Conservation (phyloP, 2,329 filamentous ascomycete genomes). For the Diaporthe longicolla region DNA sequence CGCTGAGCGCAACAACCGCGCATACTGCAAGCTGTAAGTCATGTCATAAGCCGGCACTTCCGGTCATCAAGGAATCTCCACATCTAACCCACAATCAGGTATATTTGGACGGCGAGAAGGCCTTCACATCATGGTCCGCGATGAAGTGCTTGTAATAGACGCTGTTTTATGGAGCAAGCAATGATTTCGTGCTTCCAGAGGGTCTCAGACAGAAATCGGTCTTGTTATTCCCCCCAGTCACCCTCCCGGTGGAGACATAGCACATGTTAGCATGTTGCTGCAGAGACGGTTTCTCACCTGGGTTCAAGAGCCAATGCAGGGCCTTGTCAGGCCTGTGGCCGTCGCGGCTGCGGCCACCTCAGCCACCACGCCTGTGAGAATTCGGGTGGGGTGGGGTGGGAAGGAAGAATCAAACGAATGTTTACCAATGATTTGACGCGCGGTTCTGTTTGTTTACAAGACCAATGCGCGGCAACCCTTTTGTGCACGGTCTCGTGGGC, state of each 20-base stretch:
- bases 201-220: conserved; percentile 1
- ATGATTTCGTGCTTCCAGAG: conserved; percentile 22
- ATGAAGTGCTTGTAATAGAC: background rate
- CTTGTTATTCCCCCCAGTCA: conserved; percentile 3
- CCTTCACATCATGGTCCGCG: conserved; percentile 39
- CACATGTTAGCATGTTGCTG: conserved; percentile 18
- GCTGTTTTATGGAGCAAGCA: conserved; percentile 3
- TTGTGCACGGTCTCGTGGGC: conserved; percentile 24
- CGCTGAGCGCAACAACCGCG: conserved; percentile 75
- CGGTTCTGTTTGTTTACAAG: conserved; percentile 29
- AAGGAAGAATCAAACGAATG: conserved; percentile 19
- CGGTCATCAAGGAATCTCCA: background rate
- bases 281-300: conserved; percentile 12
- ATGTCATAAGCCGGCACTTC: background rate
- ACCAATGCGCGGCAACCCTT: conserved; percentile 19
- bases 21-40: conserved; percentile 84
- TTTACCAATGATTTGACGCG: conserved; percentile 39
- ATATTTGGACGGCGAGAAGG: conserved; percentile 53
- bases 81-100: conserved; percentile 45
- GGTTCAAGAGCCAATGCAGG: conserved; percentile 21
- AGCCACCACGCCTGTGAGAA: conserved; percentile 28
- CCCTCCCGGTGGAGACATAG: background rate
- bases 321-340: conserved; percentile 21
- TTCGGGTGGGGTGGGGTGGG: conserved; percentile 7
- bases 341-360: conserved; percentile 8